A percentile compares a stretch with the other conserved stretches of the same genome.
Conservation (phyloP, 768 basidiomycete species). For the Tricholoma matsutake region DNA sequence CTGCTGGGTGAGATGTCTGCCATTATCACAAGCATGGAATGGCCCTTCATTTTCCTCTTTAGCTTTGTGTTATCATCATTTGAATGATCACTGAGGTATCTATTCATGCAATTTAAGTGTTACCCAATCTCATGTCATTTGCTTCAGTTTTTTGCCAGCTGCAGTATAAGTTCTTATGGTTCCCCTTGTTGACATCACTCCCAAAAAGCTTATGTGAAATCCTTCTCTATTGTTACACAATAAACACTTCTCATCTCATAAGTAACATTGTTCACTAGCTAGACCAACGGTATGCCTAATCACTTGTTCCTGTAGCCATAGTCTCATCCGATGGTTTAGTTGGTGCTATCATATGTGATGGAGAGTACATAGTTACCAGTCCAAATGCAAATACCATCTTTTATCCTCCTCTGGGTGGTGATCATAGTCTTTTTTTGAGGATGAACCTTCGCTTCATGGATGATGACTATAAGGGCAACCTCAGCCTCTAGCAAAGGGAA, state of each 20-base stretch:
- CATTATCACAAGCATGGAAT: background rate
- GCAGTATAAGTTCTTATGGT: background rate
- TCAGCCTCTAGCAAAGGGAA: too few species aligned
- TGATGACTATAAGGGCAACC: too few species aligned
- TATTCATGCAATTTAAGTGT: too few species aligned
- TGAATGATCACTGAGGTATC: too few species aligned
- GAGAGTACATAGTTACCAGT: slow-evolving; percentile 1
- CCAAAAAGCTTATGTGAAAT: background rate
- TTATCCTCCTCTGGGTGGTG: slow-evolving; percentile 1
- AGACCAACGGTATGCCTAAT: background rate
- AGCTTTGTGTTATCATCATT: background rate
- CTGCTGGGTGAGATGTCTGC: background rate
- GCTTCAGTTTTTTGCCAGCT: too few species aligned
- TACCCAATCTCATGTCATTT: too few species aligned
- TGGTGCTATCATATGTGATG: background rate
- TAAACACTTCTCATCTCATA: background rate
- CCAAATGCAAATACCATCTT: slow-evolving; percentile 1
- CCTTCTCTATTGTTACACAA: background rate
- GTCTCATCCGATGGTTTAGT: background rate
- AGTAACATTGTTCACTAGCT: background rate
- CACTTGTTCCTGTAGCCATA: background rate
- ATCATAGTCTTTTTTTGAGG: slow-evolving; percentile 1
- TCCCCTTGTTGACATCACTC: background rate
- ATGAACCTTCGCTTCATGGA: background rate
- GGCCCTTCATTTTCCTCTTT: background rate